A percentile compares a stretch with the other conserved stretches of the same genome.
These are phyloP conservation scores for Candida ulmi DNA, from an alignment of 805 yeast species.

Conservation along the genomic window DNA sequence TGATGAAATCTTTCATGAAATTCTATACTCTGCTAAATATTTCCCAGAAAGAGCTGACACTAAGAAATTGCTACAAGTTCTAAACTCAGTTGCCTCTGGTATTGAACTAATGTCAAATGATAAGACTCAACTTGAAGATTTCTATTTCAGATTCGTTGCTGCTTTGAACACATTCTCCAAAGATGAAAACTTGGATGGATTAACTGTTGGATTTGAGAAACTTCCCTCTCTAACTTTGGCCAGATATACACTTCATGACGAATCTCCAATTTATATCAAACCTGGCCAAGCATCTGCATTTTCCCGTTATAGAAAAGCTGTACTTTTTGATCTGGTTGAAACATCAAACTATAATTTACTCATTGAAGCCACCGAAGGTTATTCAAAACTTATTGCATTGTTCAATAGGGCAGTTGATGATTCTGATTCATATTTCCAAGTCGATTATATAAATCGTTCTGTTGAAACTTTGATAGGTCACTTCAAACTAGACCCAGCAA, in stretches of 20 bases:
- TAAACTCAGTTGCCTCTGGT: slow-evolving; percentile 14
- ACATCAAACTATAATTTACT: slow-evolving; percentile 59
- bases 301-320: background rate
- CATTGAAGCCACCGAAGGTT: slow-evolving; percentile 77
- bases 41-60: slow-evolving; percentile 11
- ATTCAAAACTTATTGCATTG: slow-evolving; percentile 53
- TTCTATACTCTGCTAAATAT: slow-evolving; percentile 15
- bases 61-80: slow-evolving; percentile 4
- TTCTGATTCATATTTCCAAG: slow-evolving; percentile 34
- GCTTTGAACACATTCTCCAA: slow-evolving; percentile 23
- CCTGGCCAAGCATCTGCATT: background rate
- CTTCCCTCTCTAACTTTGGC: slow-evolving; percentile 15
- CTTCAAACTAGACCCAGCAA: slow-evolving; percentile 65
- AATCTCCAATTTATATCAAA: slow-evolving; percentile 14
- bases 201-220: slow-evolving; percentile 23
- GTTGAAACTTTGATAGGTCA: slow-evolving; percentile 64
- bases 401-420: slow-evolving; percentile 36
- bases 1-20: slow-evolving; percentile 17
- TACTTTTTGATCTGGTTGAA: slow-evolving; percentile 6
- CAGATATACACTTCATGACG: slow-evolving; percentile 19
- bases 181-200: slow-evolving; percentile 16
- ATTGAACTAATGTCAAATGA: slow-evolving; percentile 1
- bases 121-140: slow-evolving; percentile 1
- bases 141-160: slow-evolving; percentile 24
- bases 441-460: slow-evolving; percentile 39